Conservation (phyloP, 2,329 filamentous ascomycete species). For the Rutstroemia sp. region DNA sequence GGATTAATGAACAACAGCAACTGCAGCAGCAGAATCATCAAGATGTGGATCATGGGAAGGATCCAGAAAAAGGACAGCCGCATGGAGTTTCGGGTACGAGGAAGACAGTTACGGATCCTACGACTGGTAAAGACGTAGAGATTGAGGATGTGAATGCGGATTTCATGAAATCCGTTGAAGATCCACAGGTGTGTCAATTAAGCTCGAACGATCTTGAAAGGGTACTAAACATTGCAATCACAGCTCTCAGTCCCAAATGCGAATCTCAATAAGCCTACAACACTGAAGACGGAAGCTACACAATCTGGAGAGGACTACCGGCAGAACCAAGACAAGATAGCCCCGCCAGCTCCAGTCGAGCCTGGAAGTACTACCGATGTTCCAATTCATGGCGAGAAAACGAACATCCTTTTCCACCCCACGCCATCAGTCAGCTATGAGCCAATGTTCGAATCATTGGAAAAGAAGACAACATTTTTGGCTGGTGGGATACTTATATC, state of each 20-base stretch:
- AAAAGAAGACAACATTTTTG: conserved; percentile 65
- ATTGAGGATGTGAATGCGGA: conserved; percentile 75
- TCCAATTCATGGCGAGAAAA: conserved; percentile 93
- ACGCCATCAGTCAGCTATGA: conserved; percentile 86
- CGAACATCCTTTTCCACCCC: conserved; percentile 91
- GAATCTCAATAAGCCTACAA: conserved; percentile 69
- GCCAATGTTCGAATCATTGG: conserved; percentile 72
- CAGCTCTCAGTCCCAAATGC: conserved; percentile 82
- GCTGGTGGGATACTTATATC: conserved; percentile 63
- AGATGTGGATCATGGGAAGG: conserved; percentile 27
- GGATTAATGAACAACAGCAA: conserved; percentile 50
- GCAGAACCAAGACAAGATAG: conserved; percentile 77
- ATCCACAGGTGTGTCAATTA: conserved; percentile 54
- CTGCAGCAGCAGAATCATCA: conserved; percentile 27
- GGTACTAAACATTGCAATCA: neutral
- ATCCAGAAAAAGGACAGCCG: conserved; percentile 32
- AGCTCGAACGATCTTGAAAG: neutral
- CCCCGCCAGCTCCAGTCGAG: conserved; percentile 80
- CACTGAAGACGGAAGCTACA: conserved; percentile 61
- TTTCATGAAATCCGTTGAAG: conserved; percentile 60
- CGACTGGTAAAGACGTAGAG: conserved; percentile 76
- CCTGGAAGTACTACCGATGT: conserved; percentile 84
- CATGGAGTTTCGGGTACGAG: conserved; percentile 35
- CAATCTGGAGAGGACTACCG: conserved; percentile 78
- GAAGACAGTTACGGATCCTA: conserved; percentile 73